phyloP scores from a whole-genome alignment of 257 asterid species.

The Apocynum venetum region DNA sequence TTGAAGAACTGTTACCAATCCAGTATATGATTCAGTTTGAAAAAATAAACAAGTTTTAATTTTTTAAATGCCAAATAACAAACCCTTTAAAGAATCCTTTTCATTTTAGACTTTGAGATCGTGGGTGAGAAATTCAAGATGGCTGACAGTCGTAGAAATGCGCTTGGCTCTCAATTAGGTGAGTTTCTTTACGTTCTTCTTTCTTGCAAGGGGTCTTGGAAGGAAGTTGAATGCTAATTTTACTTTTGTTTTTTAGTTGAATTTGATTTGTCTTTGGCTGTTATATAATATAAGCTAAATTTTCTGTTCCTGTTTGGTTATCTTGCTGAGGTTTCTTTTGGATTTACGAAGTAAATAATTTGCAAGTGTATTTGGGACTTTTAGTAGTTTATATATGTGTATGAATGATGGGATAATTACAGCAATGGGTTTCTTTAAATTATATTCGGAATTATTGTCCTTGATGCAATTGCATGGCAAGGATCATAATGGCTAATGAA shows the following conservation, averaged over 20 bases:
- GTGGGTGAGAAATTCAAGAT: conserved; percentile 11
- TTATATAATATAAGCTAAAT: background rate
- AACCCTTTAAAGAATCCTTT: background rate
- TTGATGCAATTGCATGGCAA: background rate
- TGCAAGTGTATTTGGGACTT: background rate
- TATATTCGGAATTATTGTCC: background rate
- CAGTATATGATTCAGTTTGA: background rate
- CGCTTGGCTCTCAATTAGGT: conserved; percentile 35
- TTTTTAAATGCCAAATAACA: background rate
- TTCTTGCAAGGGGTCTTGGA: background rate
- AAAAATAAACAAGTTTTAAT: background rate
- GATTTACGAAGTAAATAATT: background rate
- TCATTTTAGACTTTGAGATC: conserved; percentile 4
- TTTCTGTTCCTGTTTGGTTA: background rate
- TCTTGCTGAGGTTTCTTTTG: background rate
- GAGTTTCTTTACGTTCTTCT: background rate
- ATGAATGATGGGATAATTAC: background rate
- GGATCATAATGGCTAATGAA: background rate
- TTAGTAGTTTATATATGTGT: background rate
- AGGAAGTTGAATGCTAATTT: background rate
- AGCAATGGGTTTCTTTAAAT: background rate
- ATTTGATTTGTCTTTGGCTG: background rate
- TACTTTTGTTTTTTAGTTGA: background rate
- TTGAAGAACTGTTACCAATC: background rate
- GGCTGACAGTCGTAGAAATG: conserved; percentile 34